Evolutionary conservation across 176 grass and related monocot genomes (phyloP), one percentile per base, ranked within the genome.

Genomic region (Triticum timopheevii): DNA sequence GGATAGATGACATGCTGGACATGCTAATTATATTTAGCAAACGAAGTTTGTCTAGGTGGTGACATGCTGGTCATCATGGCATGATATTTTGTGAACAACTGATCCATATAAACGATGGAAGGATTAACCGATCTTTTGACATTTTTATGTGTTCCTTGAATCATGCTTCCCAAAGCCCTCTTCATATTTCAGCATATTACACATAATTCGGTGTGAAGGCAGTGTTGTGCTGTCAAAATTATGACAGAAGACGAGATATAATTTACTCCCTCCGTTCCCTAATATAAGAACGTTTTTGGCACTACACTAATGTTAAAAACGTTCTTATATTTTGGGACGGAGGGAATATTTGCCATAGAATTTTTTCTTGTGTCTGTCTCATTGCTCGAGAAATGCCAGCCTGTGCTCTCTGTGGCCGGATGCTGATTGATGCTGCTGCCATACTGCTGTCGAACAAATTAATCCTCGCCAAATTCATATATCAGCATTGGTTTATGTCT

Each of bases 1-100:
- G 25, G 1, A 28, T 66, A 77, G 72, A 66, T 76, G 61, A 52
- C 61, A 66, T 84, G 56, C 39, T 76, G 82, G 72, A 76, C 70
- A 65, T 65, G 71, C 70, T 76, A 76, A 76, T 76, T 49, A 76
- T 76, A 76, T 76, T 13, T 76, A 76, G 24, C 73, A 76, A 76
- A 76, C 1, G 44, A 52, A 28, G 42, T 76, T 50, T 76, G 24
- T 52, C 44, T 76, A 50, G 24, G 13, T 74, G 73, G 24, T 74
- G 24, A 45, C 24, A 76, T 76, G 70, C 22, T 45, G 35, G 42
- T 19, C 44, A 76, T 76, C 4, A 27, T 76, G 19, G 10, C 35
- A 71, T 71, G 28, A 30, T 30, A 30, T 30, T 30, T 30, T 30
- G 28, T 30, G 28, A 30, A 30, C 79, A 58, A 52, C 80, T 74